Percentiles rank a stretch among this genome's conserved stretches.
Evolutionary conservation across 371 early-diverging fungal genomes (phyloP).

Genomic region (Apophysomyces variabilis): DNA sequence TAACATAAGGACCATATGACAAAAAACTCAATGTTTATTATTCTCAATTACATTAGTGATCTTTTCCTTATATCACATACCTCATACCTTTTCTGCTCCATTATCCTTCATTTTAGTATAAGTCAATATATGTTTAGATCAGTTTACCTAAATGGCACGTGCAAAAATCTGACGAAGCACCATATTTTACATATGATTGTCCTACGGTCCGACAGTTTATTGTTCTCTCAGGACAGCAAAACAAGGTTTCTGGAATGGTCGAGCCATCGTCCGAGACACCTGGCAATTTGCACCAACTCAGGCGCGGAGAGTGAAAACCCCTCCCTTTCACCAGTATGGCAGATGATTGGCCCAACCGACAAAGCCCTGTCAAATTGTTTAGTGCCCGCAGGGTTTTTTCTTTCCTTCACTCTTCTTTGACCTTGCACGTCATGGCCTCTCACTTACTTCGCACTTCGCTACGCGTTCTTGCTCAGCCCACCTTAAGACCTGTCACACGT

Average conservation of each 20-base stretch:
- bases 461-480: slow-evolving; percentile 41
- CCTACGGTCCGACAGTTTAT: background rate
- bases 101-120: background rate
- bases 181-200: background rate
- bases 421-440: slow-evolving; percentile 33
- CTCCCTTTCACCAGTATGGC: background rate
- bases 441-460: slow-evolving; percentile 44
- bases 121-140: slow-evolving; percentile 8
- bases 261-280: background rate
- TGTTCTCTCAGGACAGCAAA: background rate
- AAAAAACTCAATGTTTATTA: background rate
- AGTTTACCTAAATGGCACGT: slow-evolving; percentile 3
- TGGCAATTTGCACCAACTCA: background rate
- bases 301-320: background rate
- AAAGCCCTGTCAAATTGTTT: slow-evolving; percentile 6
- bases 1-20: background rate
- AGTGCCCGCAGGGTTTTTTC: background rate
- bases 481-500: slow-evolving; percentile 21
- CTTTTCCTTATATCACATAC: background rate
- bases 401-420: background rate
- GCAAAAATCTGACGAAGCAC: background rate
- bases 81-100: background rate
- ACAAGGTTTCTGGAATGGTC: background rate
- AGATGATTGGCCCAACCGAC: background rate
- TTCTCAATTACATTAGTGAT: background rate